Evolutionary conservation across 805 yeast species (phyloP).

Genomic region (Candida broadrunensis): DNA sequence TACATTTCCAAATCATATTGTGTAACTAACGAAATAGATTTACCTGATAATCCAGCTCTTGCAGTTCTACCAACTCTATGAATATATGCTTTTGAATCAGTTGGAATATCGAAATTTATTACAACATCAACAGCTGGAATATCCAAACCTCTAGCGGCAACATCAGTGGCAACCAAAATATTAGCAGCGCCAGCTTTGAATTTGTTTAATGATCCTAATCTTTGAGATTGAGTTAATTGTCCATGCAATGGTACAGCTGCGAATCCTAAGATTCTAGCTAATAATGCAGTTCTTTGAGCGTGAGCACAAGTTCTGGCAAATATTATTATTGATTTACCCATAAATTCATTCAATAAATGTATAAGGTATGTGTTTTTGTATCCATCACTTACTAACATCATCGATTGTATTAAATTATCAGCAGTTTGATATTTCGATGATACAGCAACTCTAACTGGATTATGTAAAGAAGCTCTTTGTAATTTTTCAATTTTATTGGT

Average conservation of each 20-base stretch:
- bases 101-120: constrained; percentile 75
- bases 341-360: constrained; percentile 74
- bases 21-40: constrained; percentile 82
- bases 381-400: constrained; percentile 90
- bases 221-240: constrained; percentile 78
- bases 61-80: constrained; percentile 96
- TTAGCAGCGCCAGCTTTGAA: constrained; percentile 70
- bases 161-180: constrained; percentile 78
- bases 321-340: constrained; percentile 83
- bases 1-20: constrained; percentile 92
- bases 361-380: constrained; percentile 85
- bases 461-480: constrained; percentile 84
- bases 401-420: constrained; percentile 83
- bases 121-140: constrained; percentile 79
- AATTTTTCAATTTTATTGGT: constrained; percentile 92
- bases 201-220: constrained; percentile 77
- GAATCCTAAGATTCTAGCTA: constrained; percentile 79
- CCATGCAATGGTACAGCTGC: constrained; percentile 93
- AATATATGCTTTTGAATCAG: constrained; percentile 79
- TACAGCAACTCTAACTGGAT: constrained; percentile 91
- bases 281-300: constrained; percentile 82
- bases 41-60: constrained; percentile 88
- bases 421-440: constrained; percentile 89
- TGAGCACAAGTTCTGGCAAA: constrained; percentile 95
- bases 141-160: constrained; percentile 88